Base-by-base conservation (phyloP, 2,329 filamentous ascomycete genomes). In the Scolecobasidium constrictum region DNA sequence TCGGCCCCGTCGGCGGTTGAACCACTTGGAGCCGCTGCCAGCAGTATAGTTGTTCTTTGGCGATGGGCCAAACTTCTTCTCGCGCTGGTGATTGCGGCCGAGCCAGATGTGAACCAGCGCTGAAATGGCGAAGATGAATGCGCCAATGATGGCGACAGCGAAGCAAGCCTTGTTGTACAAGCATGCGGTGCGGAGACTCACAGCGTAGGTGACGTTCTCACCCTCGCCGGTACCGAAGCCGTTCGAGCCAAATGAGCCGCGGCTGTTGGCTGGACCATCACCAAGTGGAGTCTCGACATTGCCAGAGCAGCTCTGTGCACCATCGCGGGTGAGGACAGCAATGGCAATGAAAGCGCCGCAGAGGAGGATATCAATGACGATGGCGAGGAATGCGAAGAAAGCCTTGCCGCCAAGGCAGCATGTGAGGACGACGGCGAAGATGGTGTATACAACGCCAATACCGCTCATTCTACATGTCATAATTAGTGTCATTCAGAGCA, bases 311-410 rank as follows among this genome's bases (percentile, higher is more conserved):
- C 64, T 73, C 47, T 71, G 62, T 1, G 77, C 75, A 28, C 87
- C 87, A 44, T 75, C 64, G 28, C 82, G 74, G 46, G 84, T 88
- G 48, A 85, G 71, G 38, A 81, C 68, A 1, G 87, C 86, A 46
- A 95, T 75, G 56, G 87, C 93, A 56, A 93, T 75, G 68, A 92
- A 92, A 46, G 71, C 77, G 33, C 74, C 85, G 41, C 77, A 65
- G 61, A 94, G 94, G 53, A 73, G 73, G 42, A 92, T 53, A 55
- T 95, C 86, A 38, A 95, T 68, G 18, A 88, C 47, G 48, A 94
- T 76, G 49, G 76, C 83, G 42, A 92, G 49, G 54, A 81, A 71
- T 3, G 83, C 83, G 46, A 87, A 81, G 60, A 90, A 69, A 4
- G 72, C 68, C 47, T 83, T 72, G 20, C 86, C 86, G 26, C 83